Base-by-base conservation (phyloP, 2,329 filamentous ascomycete genomes). In the Pestalotiopsis fici region DNA sequence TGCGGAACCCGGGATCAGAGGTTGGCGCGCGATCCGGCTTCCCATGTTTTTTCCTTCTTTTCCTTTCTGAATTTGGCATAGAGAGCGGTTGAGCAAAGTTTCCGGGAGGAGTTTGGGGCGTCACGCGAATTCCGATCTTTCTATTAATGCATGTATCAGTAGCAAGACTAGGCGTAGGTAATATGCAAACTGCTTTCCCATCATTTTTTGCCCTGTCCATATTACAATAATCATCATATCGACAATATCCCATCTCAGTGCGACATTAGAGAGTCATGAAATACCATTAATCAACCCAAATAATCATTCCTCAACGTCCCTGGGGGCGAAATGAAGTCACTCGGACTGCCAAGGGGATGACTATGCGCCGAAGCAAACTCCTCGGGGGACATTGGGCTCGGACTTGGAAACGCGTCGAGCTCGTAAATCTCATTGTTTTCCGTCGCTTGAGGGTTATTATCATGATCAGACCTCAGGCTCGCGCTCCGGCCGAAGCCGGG, bases 371-470 rank as follows among this genome's bases (percentile, higher is more conserved):
- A 50, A 50, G 43, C n/a, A 12, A 50, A 23, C 2, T 50, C 43
- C n/a, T 50, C 43, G 5, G 43, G 15, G 15, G 43, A 50, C 57
- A 60, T 4, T 27, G 57, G 57, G 5, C 57, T 60, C 27, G 57
- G 57, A 18, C 31, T 21, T 21, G 57, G 28, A 1, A 60, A 23
- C 25, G 82, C 85, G 65, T 84, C 80, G 47, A 88, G 71, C 74
- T 87, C 86, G 62, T 80, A 82, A 23, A 78, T 74, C 21, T 78
- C 77, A 6, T 77, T 69, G 25, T 76, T 74, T 4, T 71, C 76
- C 35, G 79, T 74, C 13, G 70, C 72, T 31, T 68, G 59, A 66
- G 71, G 57, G 43, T 31, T 15, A 27, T 23, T 62, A 12, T 9
- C 25, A 6, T 47, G 35, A 1, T 35, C 54, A 43, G 56, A 47